Conservation (phyloP, 768 basidiomycete genomes). For the Boletales sp. region DNA sequence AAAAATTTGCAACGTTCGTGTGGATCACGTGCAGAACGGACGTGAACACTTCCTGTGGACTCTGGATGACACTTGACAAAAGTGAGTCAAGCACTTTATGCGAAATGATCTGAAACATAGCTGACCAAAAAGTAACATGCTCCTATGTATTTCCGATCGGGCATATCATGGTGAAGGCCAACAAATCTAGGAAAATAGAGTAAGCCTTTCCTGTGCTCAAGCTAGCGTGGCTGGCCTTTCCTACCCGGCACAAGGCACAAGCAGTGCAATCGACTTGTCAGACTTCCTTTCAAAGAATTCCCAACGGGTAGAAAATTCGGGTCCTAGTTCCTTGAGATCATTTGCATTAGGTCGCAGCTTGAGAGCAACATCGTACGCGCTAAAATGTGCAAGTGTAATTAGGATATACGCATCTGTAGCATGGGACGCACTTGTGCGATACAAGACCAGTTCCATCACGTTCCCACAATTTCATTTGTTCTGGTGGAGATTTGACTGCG, state of each 20-base stretch:
- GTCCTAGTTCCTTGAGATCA: slow-evolving; percentile 48
- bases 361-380: slow-evolving; percentile 52
- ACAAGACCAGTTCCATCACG: slow-evolving; percentile 45
- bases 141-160: slow-evolving; percentile 13
- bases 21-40: slow-evolving; percentile 38
- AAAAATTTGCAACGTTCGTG: slow-evolving; percentile 42
- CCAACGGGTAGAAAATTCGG: slow-evolving; percentile 49
- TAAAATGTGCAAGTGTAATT: slow-evolving; percentile 16
- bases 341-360: slow-evolving; percentile 50
- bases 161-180: slow-evolving; percentile 9
- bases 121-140: slow-evolving; percentile 30
- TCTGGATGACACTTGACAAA: slow-evolving; percentile 37
- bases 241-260: slow-evolving; percentile 43
- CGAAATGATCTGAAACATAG: background rate
- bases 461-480: slow-evolving; percentile 32
- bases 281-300: slow-evolving; percentile 46
- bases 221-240: background rate
- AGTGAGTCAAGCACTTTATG: background rate
- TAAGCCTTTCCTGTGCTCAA: background rate
- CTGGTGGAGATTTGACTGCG: slow-evolving; percentile 19
- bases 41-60: slow-evolving; percentile 47
- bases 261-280: slow-evolving; percentile 53
- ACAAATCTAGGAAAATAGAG: slow-evolving; percentile 2
- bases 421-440: slow-evolving; percentile 48
- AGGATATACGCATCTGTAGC: background rate